These are phyloP conservation scores for Polytrichum formosum DNA, from an alignment of 225 moss, liverwort and hornwort genomes.

Conservation along the genomic window DNA sequence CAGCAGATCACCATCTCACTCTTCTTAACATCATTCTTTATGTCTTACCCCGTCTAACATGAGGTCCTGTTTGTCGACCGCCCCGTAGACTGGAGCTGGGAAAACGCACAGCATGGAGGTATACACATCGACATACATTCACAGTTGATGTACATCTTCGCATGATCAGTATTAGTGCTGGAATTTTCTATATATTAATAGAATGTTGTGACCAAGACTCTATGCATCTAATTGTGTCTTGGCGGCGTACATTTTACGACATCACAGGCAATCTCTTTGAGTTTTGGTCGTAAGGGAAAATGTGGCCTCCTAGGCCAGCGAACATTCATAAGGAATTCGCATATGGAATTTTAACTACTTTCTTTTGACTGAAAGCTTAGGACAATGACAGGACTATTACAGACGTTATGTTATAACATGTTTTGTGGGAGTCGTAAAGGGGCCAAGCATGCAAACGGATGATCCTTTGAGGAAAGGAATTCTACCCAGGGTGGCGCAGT, in stretches of 20 bases:
- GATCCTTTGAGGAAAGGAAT: conserved; percentile 47
- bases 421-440: conserved; percentile 18
- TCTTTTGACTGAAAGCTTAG: no score
- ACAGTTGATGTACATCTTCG: not conserved
- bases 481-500: conserved; percentile 50
- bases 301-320: no score
- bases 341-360: no score
- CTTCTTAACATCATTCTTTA: not conserved
- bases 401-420: not conserved
- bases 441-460: conserved; percentile 38
- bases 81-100: conserved; percentile 45
- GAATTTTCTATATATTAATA: no score
- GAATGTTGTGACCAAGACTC: no score
- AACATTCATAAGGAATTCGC: no score
- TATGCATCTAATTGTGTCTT: no score
- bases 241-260: no score
- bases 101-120: conserved; percentile 69
- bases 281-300: no score
- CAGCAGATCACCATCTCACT: not conserved
- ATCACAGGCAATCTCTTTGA: no score
- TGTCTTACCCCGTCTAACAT: conserved; percentile 4
- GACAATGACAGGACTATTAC: no score
- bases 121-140: not conserved
- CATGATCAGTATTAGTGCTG: no score
- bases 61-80: conserved; percentile 6